These are phyloP conservation scores for Scedosporium boydii DNA, from an alignment of 2,329 filamentous ascomycete genomes.

Conservation along the genomic window DNA sequence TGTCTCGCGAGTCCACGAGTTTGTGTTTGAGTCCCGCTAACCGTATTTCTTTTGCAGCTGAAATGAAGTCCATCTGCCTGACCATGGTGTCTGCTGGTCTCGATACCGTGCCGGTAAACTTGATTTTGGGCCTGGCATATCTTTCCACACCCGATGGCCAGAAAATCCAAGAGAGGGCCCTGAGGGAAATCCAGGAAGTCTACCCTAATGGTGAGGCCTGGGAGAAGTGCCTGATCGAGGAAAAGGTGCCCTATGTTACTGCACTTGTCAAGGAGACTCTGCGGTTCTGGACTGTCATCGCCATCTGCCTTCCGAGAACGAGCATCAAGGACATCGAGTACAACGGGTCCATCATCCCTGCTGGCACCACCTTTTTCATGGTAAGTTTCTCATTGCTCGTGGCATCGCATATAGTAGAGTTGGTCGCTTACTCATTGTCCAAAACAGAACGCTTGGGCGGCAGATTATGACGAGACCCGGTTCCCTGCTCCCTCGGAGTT, in stretches of 20 bases:
- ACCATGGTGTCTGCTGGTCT: conserved; percentile 76
- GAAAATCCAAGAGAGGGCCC: conserved; percentile 59
- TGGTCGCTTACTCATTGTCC: not conserved
- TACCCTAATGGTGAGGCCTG: conserved; percentile 71
- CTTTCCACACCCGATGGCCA: conserved; percentile 60
- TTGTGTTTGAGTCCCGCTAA: not conserved
- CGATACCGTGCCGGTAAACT: conserved; percentile 70
- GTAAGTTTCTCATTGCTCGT: conserved; percentile 19
- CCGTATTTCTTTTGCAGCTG: conserved; percentile 35
- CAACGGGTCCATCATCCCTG: conserved; percentile 57
- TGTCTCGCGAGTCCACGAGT: no score
- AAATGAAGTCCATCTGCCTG: conserved; percentile 71
- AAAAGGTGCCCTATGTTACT: conserved; percentile 68
- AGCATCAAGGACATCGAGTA: conserved; percentile 65
- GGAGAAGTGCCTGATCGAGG: conserved; percentile 61
- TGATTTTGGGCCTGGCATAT: conserved; percentile 72
- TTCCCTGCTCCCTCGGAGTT: conserved; percentile 56
- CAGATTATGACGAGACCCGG: conserved; percentile 60
- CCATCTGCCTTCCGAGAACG: conserved; percentile 64
- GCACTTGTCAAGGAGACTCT: conserved; percentile 71
- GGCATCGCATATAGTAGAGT: not conserved
- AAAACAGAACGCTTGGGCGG: conserved; percentile 58
- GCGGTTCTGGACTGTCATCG: conserved; percentile 71
- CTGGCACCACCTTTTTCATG: conserved; percentile 75
- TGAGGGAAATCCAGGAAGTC: conserved; percentile 58